Base-by-base conservation (phyloP, 2,329 filamentous ascomycete species). In the Botryotinia narcissicola region DNA sequence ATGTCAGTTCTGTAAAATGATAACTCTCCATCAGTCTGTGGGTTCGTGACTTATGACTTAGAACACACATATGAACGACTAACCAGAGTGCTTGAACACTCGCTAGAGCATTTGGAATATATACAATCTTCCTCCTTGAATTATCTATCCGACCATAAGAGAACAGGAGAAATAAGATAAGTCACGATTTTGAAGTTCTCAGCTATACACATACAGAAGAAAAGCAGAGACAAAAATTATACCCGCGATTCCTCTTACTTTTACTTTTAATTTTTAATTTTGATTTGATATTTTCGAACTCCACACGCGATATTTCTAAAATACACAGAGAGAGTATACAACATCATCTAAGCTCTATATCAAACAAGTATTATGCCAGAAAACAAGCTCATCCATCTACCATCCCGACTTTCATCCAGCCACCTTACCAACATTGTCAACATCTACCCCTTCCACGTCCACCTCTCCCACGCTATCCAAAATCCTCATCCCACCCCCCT, bases 401-500 rank as follows among this genome's bases (percentile, higher is more conserved):
- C 0, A 22, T 22, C 22, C 22, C 20, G 44, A 46, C 7, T 9
- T 46, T 29, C 62, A 48, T 35, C 9, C 20, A 46, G 22, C 8
- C 44, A 3, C 2, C 44, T 22, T 10, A 46, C 44, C 44, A 46
- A 46, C 20, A 46, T 22, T 22, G n/a, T 10, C 62, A 61, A 61
- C 2, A 61, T 25, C 20, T 8, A 66, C 42, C 25, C 29, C 14
- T 12, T 51, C 46, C 10, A 1, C 12, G 12, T 12, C 29, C 4
- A 22, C 16, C 32, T 51, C 54, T 29, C 14, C 61, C 42, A 32
- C 73, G 80, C 81, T 20, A 82, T 81, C 66, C 81, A 84, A 82
- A 72, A 80, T 79, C 22, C 79, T 83, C 76, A 82, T 81, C 44
- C 84, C 78, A 0, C 78, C 80, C 25, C 46, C 48, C 70, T 80